phyloP scores from a whole-genome alignment of 345 rosid genomes.

The Pseudoturritis turrita region DNA sequence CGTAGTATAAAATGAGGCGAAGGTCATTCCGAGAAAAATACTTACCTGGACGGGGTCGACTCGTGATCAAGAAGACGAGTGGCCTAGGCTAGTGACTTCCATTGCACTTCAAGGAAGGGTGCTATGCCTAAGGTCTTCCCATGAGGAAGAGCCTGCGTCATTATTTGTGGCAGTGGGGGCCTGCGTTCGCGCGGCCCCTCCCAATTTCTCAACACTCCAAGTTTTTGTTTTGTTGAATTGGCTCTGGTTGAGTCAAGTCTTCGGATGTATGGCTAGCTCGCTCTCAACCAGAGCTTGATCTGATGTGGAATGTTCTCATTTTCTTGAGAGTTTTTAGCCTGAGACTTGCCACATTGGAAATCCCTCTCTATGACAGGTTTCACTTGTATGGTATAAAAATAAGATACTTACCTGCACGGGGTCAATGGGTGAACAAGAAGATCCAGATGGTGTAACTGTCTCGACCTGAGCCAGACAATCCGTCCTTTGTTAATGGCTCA shows the following conservation, averaged over 20 bases:
- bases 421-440: background rate
- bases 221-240: no score
- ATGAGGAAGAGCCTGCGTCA: conserved; percentile 1
- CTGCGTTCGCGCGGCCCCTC: conserved; percentile 17
- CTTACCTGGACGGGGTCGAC: conserved; percentile 15
- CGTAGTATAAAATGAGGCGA: background rate
- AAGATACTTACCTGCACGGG: background rate
- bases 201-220: no score
- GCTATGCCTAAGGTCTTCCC: conserved; percentile 8
- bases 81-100: conserved; percentile 7
- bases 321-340: no score
- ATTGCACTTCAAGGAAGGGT: background rate
- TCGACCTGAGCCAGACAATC: no score
- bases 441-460: no score
- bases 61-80: background rate
- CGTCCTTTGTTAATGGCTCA: no score
- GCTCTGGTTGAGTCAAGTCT: no score
- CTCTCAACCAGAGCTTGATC: no score
- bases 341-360: background rate
- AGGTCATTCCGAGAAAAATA: background rate
- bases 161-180: conserved; percentile 2
- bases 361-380: background rate
- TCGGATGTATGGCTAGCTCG: background rate
- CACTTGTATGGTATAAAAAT: background rate
- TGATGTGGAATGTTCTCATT: no score